Conservation (phyloP, 2,329 filamentous ascomycete genomes). For the Monosporascus sp. region DNA sequence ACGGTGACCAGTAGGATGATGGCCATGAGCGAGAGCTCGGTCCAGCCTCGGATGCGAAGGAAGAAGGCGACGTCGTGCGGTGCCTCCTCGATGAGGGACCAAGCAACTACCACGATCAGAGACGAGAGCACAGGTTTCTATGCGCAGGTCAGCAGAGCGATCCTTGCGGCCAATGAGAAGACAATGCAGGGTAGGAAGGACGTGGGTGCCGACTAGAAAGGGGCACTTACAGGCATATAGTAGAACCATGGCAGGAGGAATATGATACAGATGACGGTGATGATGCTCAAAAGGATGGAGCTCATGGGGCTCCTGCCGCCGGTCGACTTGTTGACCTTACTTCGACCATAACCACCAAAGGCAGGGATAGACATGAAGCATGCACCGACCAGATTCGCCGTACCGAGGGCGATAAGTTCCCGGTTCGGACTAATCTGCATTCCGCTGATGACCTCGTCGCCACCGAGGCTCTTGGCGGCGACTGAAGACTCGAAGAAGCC, state of each 20-base stretch:
- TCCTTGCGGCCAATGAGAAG: not conserved
- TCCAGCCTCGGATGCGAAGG: constrained; percentile 76
- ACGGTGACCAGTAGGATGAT: constrained; percentile 89
- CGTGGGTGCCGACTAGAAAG: no score
- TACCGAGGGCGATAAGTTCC: constrained; percentile 85
- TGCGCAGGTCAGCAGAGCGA: constrained; percentile 4
- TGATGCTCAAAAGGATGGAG: constrained; percentile 77
- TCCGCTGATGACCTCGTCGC: constrained; percentile 64
- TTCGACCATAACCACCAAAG: constrained; percentile 93
- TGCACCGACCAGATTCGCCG: constrained; percentile 85
- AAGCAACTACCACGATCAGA: constrained; percentile 94
- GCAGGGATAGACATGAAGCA: constrained; percentile 90
- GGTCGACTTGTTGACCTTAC: constrained; percentile 90
- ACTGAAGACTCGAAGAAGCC: constrained; percentile 99
- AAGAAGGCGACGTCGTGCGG: constrained; percentile 93
- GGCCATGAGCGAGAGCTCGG: constrained; percentile 79
- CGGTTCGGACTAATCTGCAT: constrained; percentile 86
- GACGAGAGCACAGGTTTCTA: constrained; percentile 90
- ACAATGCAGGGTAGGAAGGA: no score
- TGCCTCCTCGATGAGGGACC: constrained; percentile 90
- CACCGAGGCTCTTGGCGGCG: constrained; percentile 83
- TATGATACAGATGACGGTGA: constrained; percentile 75
- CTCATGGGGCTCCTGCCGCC: constrained; percentile 92
- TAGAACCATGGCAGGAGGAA: constrained; percentile 90
- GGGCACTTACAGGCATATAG: constrained; percentile 75